phyloP scores from a whole-genome alignment of 164 flowering plant genomes.

The Buxus sempervirens region DNA sequence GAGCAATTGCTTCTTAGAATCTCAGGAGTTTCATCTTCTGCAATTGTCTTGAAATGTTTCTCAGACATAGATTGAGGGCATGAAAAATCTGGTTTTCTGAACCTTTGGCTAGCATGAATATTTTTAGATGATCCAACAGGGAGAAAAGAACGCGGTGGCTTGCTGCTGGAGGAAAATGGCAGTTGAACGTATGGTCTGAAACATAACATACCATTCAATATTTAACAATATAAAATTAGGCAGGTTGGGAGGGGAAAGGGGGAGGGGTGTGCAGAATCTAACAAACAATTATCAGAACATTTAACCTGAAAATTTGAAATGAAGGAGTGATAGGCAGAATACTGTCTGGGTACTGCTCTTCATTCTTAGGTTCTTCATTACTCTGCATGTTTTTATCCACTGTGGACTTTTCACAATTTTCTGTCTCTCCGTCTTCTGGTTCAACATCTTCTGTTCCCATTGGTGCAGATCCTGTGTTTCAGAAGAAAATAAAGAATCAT shows the following conservation, averaged over 20 bases:
- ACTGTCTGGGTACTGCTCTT: conserved; percentile 36
- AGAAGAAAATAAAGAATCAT: conserved; percentile 3
- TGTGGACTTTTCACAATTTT: conserved; percentile 34
- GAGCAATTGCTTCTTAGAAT: conserved; percentile 47
- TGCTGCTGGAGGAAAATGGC: conserved; percentile 52
- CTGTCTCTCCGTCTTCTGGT: conserved; percentile 53
- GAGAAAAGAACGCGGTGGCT: conserved; percentile 47
- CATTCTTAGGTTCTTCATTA: conserved; percentile 33
- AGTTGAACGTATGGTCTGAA: conserved; percentile 45
- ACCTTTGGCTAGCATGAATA: conserved; percentile 17
- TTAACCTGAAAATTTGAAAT: conserved; percentile 42
- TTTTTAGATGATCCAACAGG: conserved; percentile 38
- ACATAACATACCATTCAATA: background rate
- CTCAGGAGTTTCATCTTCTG: conserved; percentile 73
- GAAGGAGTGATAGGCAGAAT: conserved; percentile 43
- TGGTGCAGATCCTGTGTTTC: conserved; percentile 32
- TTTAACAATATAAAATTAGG: background rate
- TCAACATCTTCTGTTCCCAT: conserved; percentile 42
- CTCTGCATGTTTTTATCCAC: conserved; percentile 27
- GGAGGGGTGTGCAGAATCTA: background rate
- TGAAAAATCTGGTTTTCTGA: conserved; percentile 35
- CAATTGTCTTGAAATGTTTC: conserved; percentile 33
- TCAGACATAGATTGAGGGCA: conserved; percentile 42
- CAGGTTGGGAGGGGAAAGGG: too few relatives aligned
- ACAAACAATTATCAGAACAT: background rate